These are phyloP conservation scores for Neopestalotiopsis sp. DNA, from an alignment of 2,329 filamentous ascomycete genomes.

Conservation along the genomic window DNA sequence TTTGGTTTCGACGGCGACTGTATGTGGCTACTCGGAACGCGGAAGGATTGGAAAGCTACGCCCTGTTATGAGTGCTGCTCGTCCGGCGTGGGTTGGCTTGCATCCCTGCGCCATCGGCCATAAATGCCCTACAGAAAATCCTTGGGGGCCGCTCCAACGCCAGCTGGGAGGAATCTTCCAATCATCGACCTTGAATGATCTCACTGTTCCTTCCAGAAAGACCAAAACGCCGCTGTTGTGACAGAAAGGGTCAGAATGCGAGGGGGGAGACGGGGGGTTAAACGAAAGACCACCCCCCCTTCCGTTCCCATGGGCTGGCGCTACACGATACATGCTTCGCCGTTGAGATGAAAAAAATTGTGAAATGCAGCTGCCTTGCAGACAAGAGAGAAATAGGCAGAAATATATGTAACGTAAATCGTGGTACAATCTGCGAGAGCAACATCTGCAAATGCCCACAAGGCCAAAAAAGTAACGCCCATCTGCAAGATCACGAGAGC, in stretches of 20 bases:
- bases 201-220: neutral
- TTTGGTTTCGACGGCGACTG: neutral
- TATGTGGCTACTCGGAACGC: neutral
- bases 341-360: neutral
- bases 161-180: neutral
- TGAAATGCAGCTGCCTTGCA: slow-evolving; percentile 12
- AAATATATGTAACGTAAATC: slow-evolving; percentile 2
- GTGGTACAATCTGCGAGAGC: neutral
- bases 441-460: too few relatives aligned
- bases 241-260: neutral
- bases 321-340: neutral
- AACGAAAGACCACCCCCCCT: neutral
- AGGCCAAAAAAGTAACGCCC: too few relatives aligned
- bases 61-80: neutral
- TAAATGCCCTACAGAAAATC: neutral
- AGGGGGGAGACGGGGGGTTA: neutral
- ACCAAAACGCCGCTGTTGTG: neutral
- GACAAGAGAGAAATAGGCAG: neutral
- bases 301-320: neutral
- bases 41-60: neutral
- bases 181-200: neutral
- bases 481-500: neutral
- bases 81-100: neutral
- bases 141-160: neutral
- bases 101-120: neutral